Base-by-base conservation (phyloP, 75 land plant genomes). In the Picea sitchensis region DNA sequence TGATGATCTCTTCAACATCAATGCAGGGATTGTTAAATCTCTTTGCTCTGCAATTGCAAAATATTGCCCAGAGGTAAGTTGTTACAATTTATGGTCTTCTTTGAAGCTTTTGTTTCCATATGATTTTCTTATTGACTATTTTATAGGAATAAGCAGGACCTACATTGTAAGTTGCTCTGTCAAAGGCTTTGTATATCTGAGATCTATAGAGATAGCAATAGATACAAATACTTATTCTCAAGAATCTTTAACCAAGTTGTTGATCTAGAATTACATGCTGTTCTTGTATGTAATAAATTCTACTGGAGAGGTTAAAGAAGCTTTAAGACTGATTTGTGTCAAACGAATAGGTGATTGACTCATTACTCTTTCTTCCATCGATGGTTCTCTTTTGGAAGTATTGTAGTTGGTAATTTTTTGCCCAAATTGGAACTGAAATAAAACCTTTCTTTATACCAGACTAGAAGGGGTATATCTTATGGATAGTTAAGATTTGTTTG, bases 1-100 rank as follows among this genome's bases (percentile, higher is more conserved):
- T 77, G 99, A 96, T 86, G 99, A 96, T 86, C 92, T 96, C 76
- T 96, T 96, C 80, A 94, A 96, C 78, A 96, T 96, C 79, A 96
- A 96, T 80, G 99, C 99, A 38, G 99, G 99, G 23, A 96, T 96
- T 71, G 99, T 96, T 18, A 92, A 90, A 81, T 58, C 77, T 57
- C 90, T 96, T 20, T 90, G 91, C 84, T 76, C 80, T 41, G 98
- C 95, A 47, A 96, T 96, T 63, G 90, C 99, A 65, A 93, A 94
- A 85, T 87, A 96, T 65, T 94, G 95, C 87, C 99, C 99, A 18
- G 73, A 85, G 79, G 99, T 96, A 86, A 68, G 88, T 79, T 69
- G 47, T 72, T 61, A 20, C n/a, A 20, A 62, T 62, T 62, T 62
- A 21, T 20, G 18, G n/a, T 73, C 59, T 18, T 5, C 14, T 14